Percentiles rank a stretch among this genome's conserved stretches.
These are phyloP conservation scores for Porogramme epimiltina DNA, from an alignment of 1,284 basidiomycete species.

Conservation along the genomic window DNA sequence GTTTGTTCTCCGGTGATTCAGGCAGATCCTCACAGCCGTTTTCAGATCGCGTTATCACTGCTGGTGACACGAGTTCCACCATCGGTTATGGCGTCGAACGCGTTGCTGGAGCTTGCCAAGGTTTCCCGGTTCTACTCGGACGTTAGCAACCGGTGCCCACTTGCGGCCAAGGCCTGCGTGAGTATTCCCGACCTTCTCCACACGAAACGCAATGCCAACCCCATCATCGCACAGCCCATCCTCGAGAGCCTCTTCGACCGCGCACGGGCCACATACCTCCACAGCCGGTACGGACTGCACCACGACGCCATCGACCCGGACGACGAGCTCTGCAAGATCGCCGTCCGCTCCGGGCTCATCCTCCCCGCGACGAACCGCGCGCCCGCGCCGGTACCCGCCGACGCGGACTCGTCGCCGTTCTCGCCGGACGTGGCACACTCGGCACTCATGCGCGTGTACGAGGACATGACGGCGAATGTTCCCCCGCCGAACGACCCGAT, in stretches of 20 bases:
- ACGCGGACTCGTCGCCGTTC: constrained; percentile 16
- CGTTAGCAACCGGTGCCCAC: constrained; percentile 53
- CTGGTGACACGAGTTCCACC: constrained; percentile 65
- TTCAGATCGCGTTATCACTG: constrained; percentile 65
- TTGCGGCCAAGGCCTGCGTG: constrained; percentile 63
- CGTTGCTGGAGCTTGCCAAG: constrained; percentile 64
- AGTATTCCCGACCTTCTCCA: constrained; percentile 26
- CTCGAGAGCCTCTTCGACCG: constrained; percentile 27
- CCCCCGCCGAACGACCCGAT: constrained; percentile 25
- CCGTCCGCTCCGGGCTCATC: constrained; percentile 21
- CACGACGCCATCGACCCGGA: constrained; percentile 12
- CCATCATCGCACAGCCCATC: constrained; percentile 19
- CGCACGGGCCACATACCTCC: constrained; percentile 24
- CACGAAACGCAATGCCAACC: not conserved
- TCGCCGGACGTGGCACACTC: constrained; percentile 31
- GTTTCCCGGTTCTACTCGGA: constrained; percentile 61
- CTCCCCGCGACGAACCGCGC: constrained; percentile 3
- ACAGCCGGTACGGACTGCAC: constrained; percentile 25
- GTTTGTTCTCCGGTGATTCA: constrained; percentile 23
- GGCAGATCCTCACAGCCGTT: constrained; percentile 5
- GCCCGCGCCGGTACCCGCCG: not conserved
- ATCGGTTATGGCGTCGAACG: constrained; percentile 57
- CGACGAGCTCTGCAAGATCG: constrained; percentile 31
- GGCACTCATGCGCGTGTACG: constrained; percentile 25
- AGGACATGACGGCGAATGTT: constrained; percentile 25